Percentiles rank a stretch among this genome's conserved stretches.
phyloP scores from a whole-genome alignment of 1,284 basidiomycete species.

The Puccinia horiana region DNA sequence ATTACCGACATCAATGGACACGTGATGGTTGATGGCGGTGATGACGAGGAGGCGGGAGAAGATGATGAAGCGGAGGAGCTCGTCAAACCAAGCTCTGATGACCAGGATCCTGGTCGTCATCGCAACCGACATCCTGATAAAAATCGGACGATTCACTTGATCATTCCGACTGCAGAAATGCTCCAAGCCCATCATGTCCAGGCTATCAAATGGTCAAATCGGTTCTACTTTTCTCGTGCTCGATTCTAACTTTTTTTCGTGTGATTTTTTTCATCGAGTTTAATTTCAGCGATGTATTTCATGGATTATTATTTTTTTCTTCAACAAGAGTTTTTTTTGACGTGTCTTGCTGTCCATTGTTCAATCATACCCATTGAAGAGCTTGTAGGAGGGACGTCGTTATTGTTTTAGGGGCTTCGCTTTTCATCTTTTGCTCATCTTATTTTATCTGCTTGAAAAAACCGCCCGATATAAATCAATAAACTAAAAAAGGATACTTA shows the following conservation, averaged over 20 bases:
- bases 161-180: constrained; percentile 35
- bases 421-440: too few relatives aligned
- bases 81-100: background rate
- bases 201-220: constrained; percentile 33
- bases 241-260: background rate
- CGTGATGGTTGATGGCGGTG: background rate
- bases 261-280: too few relatives aligned
- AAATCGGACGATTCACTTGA: background rate
- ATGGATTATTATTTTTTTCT: too few relatives aligned
- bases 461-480: too few relatives aligned
- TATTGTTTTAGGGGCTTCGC: too few relatives aligned
- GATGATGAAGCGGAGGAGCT: background rate
- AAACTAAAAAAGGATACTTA: too few relatives aligned
- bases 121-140: background rate
- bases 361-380: too few relatives aligned
- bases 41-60: background rate
- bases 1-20: constrained; percentile 13
- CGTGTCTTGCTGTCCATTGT: too few relatives aligned
- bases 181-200: constrained; percentile 33
- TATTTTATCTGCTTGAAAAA: too few relatives aligned
- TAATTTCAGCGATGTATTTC: too few relatives aligned
- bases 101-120: background rate
- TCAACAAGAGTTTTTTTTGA: too few relatives aligned
- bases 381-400: too few relatives aligned
- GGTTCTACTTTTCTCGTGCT: constrained; percentile 14